These are phyloP conservation scores for Withania somnifera DNA, from an alignment of 305 asterid species.

Conservation along the genomic window DNA sequence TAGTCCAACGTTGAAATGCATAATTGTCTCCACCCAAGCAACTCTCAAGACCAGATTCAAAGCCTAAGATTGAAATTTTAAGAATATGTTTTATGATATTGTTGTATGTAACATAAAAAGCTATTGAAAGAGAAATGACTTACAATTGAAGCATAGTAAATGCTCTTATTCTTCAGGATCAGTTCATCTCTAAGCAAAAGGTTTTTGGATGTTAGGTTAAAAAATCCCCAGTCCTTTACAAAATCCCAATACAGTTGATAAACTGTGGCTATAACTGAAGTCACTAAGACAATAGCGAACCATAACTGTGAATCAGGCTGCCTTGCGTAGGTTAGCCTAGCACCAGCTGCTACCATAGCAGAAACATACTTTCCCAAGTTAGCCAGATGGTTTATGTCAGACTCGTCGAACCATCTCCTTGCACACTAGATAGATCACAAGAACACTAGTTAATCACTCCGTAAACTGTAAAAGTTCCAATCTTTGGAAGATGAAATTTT, in stretches of 20 bases:
- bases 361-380: conserved; percentile 91
- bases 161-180: conserved; percentile 52
- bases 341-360: conserved; percentile 99
- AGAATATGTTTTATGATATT: background rate
- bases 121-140: conserved; percentile 14
- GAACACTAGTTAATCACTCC: background rate
- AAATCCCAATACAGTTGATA: conserved; percentile 96
- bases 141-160: conserved; percentile 84
- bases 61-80: conserved; percentile 24
- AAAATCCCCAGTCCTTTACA: conserved; percentile 89
- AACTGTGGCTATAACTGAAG: conserved; percentile 64
- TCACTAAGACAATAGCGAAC: conserved; percentile 54
- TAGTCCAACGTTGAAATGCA: conserved; percentile 43
- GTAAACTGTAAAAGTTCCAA: background rate
- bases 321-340: conserved; percentile 61
- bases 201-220: conserved; percentile 51
- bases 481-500: background rate
- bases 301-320: conserved; percentile 35
- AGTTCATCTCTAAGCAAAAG: conserved; percentile 78
- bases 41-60: conserved; percentile 64
- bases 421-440: conserved; percentile 43
- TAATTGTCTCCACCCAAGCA: conserved; percentile 78
- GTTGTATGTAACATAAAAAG: background rate
- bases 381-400: conserved; percentile 56
- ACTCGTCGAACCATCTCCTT: conserved; percentile 81